These are phyloP conservation scores for Penicillium turbatum DNA, from an alignment of 495 filamentous ascomycete genomes.

Conservation along the genomic window DNA sequence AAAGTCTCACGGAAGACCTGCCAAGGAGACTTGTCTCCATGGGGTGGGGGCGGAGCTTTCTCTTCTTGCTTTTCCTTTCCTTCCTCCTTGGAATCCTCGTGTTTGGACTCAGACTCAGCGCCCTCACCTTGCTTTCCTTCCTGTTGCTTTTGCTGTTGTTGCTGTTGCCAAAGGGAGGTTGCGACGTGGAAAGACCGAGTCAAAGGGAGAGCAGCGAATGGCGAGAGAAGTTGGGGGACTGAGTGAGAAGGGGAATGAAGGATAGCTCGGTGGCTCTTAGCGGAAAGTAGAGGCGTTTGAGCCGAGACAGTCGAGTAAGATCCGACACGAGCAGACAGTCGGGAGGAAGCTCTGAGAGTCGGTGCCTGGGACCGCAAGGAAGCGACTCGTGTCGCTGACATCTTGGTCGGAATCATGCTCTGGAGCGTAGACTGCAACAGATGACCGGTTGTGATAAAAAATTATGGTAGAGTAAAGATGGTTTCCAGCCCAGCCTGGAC, in stretches of 20 bases:
- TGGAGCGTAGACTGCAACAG: constrained; percentile 3
- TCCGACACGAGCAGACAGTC: constrained; percentile 48
- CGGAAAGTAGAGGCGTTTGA: constrained; percentile 12
- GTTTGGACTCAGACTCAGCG: constrained; percentile 42
- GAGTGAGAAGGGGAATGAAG: constrained; percentile 24
- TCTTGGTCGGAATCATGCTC: constrained; percentile 45
- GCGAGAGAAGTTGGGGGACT: constrained; percentile 35
- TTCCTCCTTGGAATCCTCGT: constrained; percentile 41
- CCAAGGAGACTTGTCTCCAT: constrained; percentile 97
- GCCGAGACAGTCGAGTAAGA: constrained; percentile 29
- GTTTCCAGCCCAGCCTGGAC: constrained; percentile 27
- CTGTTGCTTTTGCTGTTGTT: constrained; percentile 39
- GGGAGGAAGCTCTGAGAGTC: constrained; percentile 48
- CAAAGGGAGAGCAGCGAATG: constrained; percentile 38
- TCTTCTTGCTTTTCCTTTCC: constrained; percentile 50
- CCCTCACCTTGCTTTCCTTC: constrained; percentile 42
- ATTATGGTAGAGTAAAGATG: constrained; percentile 6
- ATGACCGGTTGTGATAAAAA: not conserved
- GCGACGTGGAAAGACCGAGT: constrained; percentile 42
- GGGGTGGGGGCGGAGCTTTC: constrained; percentile 81
- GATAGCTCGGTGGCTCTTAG: constrained; percentile 5
- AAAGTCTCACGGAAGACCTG: constrained; percentile 97
- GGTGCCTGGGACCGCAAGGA: constrained; percentile 35
- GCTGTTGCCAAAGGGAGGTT: constrained; percentile 35
- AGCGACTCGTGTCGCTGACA: constrained; percentile 42